Percentiles rank a stretch among this genome's conserved stretches.
phyloP scores from a whole-genome alignment of 179 eudicot genomes.

The Spinacia oleracea region DNA sequence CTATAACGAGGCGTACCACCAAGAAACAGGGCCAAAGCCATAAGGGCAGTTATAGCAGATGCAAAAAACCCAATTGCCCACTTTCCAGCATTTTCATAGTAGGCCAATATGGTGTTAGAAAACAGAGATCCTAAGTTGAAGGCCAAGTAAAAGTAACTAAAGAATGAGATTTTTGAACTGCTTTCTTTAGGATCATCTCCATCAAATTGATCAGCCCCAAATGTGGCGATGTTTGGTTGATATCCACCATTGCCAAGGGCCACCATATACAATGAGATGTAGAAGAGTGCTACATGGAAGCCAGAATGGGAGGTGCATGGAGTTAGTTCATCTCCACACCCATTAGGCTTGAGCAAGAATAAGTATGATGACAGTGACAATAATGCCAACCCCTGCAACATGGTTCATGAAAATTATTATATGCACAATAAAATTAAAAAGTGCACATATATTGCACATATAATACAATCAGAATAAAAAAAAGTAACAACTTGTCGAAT shows the following conservation, averaged over 20 bases:
- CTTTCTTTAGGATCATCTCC: slow-evolving; percentile 33
- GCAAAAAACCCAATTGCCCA: slow-evolving; percentile 51
- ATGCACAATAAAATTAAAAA: no score
- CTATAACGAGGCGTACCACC: slow-evolving; percentile 39
- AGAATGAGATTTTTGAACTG: slow-evolving; percentile 43
- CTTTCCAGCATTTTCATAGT: slow-evolving; percentile 43
- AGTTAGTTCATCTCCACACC: slow-evolving; percentile 40
- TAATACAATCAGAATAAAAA: no score
- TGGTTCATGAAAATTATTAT: no score
- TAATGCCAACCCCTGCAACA: slow-evolving; percentile 40
- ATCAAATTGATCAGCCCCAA: slow-evolving; percentile 56
- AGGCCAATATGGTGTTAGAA: slow-evolving; percentile 50
- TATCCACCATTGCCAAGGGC: slow-evolving; percentile 57
- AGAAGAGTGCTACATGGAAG: slow-evolving; percentile 30
- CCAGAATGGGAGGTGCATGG: slow-evolving; percentile 37
- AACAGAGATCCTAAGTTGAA: slow-evolving; percentile 46
- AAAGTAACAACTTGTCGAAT: no score
- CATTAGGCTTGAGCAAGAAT: slow-evolving; percentile 42
- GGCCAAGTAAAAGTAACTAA: slow-evolving; percentile 47
- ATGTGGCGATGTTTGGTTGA: slow-evolving; percentile 53
- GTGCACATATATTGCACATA: no score
- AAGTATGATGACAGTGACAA: slow-evolving; percentile 46
- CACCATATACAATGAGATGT: slow-evolving; percentile 45
- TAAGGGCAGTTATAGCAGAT: slow-evolving; percentile 35
- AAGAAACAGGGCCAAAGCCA: slow-evolving; percentile 39